A percentile compares a stretch with the other conserved stretches of the same genome.
These are phyloP conservation scores for Kalaharituber pfeilii DNA, from an alignment of 2,329 filamentous ascomycete species.

Conservation along the genomic window DNA sequence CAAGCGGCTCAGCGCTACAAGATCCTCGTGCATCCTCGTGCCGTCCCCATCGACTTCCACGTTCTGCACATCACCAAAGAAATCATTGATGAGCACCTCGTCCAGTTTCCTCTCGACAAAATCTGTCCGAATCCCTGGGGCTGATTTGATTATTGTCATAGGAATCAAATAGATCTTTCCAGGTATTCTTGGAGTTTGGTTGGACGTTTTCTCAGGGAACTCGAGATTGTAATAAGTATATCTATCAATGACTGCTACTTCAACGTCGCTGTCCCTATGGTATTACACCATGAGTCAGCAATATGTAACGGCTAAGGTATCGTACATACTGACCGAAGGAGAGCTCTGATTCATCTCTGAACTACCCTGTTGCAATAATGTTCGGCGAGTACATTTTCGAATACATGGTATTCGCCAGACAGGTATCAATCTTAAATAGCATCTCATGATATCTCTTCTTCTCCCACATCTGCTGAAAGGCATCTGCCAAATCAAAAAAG, in stretches of 20 bases:
- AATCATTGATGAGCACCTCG: slow-evolving; percentile 60
- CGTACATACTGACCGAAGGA: slow-evolving; percentile 42
- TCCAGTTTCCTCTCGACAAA: slow-evolving; percentile 52
- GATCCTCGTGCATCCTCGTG: slow-evolving; percentile 49
- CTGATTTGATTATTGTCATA: slow-evolving; percentile 93
- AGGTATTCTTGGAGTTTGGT: slow-evolving; percentile 62
- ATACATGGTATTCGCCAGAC: slow-evolving; percentile 99
- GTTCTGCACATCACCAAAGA: slow-evolving; percentile 95
- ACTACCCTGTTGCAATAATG: slow-evolving; percentile 88
- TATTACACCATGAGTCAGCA: slow-evolving; percentile 31
- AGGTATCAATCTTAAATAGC: slow-evolving; percentile 99
- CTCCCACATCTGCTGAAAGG: slow-evolving; percentile 99
- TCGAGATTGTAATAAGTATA: slow-evolving; percentile 99
- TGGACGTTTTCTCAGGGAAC: slow-evolving; percentile 81
- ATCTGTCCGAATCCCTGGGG: slow-evolving; percentile 85
- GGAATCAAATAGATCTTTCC: slow-evolving; percentile 89
- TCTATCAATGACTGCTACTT: slow-evolving; percentile 92
- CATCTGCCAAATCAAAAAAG: slow-evolving; percentile 89
- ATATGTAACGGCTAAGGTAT: not conserved
- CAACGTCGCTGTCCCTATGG: slow-evolving; percentile 94
- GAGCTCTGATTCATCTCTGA: slow-evolving; percentile 90
- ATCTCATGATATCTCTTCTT: slow-evolving; percentile 97
- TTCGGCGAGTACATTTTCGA: slow-evolving; percentile 95
- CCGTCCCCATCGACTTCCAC: slow-evolving; percentile 61
- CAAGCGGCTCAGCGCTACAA: slow-evolving; percentile 50